phyloP scores from a whole-genome alignment of 83 land plant species.

The Thuja plicata region DNA sequence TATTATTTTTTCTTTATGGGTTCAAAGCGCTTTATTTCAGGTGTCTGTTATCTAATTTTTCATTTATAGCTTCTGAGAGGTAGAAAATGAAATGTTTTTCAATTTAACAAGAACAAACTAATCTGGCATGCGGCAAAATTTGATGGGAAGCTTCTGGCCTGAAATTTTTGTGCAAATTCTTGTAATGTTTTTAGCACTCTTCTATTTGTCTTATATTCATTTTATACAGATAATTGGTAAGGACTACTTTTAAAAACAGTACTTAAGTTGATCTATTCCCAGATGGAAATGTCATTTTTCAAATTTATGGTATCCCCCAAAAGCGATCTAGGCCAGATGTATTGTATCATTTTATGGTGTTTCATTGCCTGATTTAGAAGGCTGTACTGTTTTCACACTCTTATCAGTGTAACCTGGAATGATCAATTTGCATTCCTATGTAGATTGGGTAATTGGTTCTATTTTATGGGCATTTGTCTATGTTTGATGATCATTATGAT shows the following conservation, averaged over 20 bases:
- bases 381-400: neutral
- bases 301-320: neutral
- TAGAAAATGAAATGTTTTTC: neutral
- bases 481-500: neutral
- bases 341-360: neutral
- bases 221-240: neutral
- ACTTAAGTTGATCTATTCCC: neutral
- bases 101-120: neutral
- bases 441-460: neutral
- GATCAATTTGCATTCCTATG: neutral
- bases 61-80: neutral
- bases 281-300: neutral
- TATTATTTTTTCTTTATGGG: neutral
- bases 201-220: neutral
- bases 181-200: neutral
- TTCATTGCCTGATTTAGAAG: neutral
- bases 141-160: neutral
- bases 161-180: neutral
- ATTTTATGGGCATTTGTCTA: neutral
- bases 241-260: neutral
- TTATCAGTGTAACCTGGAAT: neutral
- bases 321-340: neutral
- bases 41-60: neutral
- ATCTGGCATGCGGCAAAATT: neutral
- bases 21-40: neutral